Base-by-base conservation (phyloP, 2,329 filamentous ascomycete species). In the Pseudocercospora fijiensis region DNA sequence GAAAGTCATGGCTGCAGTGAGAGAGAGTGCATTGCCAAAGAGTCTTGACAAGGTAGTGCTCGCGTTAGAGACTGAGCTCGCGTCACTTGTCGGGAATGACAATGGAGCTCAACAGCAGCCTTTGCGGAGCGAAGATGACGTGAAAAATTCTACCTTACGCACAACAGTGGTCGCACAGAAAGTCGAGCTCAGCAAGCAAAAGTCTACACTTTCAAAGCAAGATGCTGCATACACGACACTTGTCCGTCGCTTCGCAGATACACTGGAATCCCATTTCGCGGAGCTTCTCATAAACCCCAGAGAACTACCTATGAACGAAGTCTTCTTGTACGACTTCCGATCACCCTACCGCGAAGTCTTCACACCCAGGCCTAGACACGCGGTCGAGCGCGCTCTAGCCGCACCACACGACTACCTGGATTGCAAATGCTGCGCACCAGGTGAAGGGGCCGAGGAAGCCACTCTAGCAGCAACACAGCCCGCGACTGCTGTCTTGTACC, bases 111-210 rank as follows among this genome's bases (percentile, higher is more conserved):
- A 28, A 18, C 58, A 43, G 1, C 63, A 69, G 45, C 73, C 81
- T 3, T 82, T 96, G 28, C 87, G 88, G 66, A 96, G 88, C 77
- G 89, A 88, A 74, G 90, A 95, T 75, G 88, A 88, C 70, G 83
- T 89, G 10, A 88, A 89, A 47, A 82, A 84, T 77, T 88, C 86
- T 67, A 86, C 89, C 49, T 78, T 91, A 45, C 84, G 91, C 51
- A 91, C 90, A 1, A 94, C 91, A 0, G 86, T 94, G 30, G 86
- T 94, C 57, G 90, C 90, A 16, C 90, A 94, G 73, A 90, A 90
- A 73, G 90, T 95, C 18, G 88, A 92, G 72, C 82, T 95, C 45
- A 91, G 89, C 77, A 89, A 87, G 67, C 88, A 92, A 74, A 88
- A 88, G 68, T 87, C 90, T 1, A 81, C 85, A 3, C 82, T 94